phyloP scores from a whole-genome alignment of 345 rosid species.

The Viola odorata region DNA sequence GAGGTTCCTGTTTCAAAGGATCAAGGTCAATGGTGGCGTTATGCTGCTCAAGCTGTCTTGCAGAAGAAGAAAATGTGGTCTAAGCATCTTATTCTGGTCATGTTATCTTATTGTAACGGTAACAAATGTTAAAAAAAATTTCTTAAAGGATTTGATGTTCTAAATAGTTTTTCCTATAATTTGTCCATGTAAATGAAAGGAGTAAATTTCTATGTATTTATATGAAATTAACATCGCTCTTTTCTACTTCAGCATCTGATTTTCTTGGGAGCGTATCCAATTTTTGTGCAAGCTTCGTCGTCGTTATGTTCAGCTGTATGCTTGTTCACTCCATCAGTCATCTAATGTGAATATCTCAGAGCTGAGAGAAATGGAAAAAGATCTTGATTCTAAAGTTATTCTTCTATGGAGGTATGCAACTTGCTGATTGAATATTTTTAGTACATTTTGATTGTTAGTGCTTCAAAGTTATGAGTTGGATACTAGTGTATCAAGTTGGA shows the following conservation, averaged over 20 bases:
- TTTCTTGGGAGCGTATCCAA: conserved; percentile 85
- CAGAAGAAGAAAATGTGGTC: conserved; percentile 89
- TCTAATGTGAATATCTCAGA: conserved; percentile 41
- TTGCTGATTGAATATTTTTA: neutral
- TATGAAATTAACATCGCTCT: conserved; percentile 20
- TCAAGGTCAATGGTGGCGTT: conserved; percentile 83
- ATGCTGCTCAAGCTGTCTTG: conserved; percentile 80
- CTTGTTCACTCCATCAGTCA: conserved; percentile 63
- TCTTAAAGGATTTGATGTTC: neutral
- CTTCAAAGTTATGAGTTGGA: neutral
- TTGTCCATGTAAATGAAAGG: neutral
- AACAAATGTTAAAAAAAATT: neutral
- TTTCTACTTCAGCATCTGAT: conserved; percentile 54
- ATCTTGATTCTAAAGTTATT: conserved; percentile 92
- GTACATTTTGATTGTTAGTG: neutral
- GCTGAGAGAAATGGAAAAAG: conserved; percentile 83
- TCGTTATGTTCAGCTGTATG: conserved; percentile 80
- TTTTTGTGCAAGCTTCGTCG: conserved; percentile 83
- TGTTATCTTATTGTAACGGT: neutral
- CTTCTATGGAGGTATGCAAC: conserved; percentile 81
- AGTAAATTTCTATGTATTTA: neutral
- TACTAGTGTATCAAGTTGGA: neutral
- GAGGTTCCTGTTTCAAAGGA: conserved; percentile 57
- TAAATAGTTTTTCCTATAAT: neutral
- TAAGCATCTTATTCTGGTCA: neutral